Conservation (phyloP, 1,284 basidiomycete genomes). For the Mycosarcoma mackinlayi region DNA sequence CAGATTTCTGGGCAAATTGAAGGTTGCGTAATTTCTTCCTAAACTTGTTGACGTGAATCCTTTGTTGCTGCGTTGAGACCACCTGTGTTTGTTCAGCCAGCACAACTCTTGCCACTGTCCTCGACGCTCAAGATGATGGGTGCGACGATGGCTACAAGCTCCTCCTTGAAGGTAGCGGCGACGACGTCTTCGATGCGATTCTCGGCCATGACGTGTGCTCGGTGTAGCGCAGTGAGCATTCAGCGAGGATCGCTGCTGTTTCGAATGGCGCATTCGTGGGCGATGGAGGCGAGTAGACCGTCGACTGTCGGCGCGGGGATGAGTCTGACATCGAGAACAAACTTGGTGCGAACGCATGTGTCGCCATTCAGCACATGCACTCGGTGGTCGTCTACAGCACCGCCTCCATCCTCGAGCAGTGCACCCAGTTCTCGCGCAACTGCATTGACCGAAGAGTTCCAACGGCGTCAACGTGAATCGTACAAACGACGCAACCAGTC, state of each 20-base stretch:
- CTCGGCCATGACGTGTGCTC: slow-evolving; percentile 12
- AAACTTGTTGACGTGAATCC: background rate
- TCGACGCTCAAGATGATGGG: slow-evolving; percentile 9
- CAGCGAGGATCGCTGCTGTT: slow-evolving; percentile 24
- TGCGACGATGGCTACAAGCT: background rate
- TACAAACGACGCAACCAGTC: slow-evolving; percentile 73
- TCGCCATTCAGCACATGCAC: slow-evolving; percentile 24
- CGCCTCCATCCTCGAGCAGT: slow-evolving; percentile 1
- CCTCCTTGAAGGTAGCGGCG: slow-evolving; percentile 1
- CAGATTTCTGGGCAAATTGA: background rate
- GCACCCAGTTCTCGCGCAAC: slow-evolving; percentile 11
- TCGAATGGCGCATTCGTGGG: slow-evolving; percentile 46
- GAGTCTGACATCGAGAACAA: no score
- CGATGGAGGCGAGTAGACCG: slow-evolving; percentile 20
- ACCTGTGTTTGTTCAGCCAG: no score
- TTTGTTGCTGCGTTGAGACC: no score
- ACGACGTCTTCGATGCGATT: slow-evolving; percentile 17
- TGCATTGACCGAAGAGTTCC: slow-evolving; percentile 34
- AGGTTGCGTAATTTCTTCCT: background rate
- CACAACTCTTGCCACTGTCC: background rate
- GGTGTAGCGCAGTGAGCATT: background rate
- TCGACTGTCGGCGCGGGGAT: no score
- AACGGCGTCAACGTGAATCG: slow-evolving; percentile 35
- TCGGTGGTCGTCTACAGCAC: background rate
- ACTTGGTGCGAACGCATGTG: slow-evolving; percentile 8